These are phyloP conservation scores for Aspergillus udagawae DNA, from an alignment of 2,329 filamentous ascomycete species.

Conservation along the genomic window DNA sequence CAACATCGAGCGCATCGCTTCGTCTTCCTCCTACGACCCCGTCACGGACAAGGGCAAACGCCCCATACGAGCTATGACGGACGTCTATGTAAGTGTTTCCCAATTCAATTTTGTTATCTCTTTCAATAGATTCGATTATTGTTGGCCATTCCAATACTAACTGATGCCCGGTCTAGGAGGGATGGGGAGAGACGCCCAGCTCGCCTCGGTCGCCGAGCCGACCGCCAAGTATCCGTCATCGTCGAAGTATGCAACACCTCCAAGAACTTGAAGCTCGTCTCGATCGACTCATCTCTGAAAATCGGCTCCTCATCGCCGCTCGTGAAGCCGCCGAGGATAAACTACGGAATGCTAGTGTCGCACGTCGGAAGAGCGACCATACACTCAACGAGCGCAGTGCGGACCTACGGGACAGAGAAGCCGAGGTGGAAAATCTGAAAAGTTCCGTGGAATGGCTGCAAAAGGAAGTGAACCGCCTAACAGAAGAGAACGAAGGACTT, in stretches of 20 bases:
- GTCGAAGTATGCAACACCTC: constrained; percentile 94
- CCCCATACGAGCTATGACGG: constrained; percentile 80
- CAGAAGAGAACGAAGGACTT: constrained; percentile 77
- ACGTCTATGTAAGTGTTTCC: constrained; percentile 77
- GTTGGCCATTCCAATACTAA: constrained; percentile 25
- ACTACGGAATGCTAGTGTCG: constrained; percentile 52
- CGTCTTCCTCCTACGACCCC: constrained; percentile 63
- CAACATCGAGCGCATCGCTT: constrained; percentile 38
- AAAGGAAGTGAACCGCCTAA: constrained; percentile 74
- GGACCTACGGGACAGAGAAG: constrained; percentile 74
- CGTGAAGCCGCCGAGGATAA: constrained; percentile 65
- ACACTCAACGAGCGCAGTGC: constrained; percentile 62
- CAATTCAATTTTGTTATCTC: constrained; percentile 13
- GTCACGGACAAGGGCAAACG: constrained; percentile 83
- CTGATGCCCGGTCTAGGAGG: constrained; percentile 63
- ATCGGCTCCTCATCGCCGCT: constrained; percentile 71
- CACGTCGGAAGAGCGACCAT: constrained; percentile 53
- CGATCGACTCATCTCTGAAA: constrained; percentile 81
- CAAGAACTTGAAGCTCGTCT: constrained; percentile 79
- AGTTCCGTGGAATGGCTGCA: constrained; percentile 75
- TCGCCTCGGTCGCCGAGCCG: constrained; percentile 90
- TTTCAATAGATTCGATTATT: constrained; percentile 13
- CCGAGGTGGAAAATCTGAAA: constrained; percentile 78
- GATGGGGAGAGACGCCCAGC: constrained; percentile 77
- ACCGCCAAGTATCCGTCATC: constrained; percentile 91